Conservation (phyloP, 805 yeast species). For the Candida ulmi region DNA sequence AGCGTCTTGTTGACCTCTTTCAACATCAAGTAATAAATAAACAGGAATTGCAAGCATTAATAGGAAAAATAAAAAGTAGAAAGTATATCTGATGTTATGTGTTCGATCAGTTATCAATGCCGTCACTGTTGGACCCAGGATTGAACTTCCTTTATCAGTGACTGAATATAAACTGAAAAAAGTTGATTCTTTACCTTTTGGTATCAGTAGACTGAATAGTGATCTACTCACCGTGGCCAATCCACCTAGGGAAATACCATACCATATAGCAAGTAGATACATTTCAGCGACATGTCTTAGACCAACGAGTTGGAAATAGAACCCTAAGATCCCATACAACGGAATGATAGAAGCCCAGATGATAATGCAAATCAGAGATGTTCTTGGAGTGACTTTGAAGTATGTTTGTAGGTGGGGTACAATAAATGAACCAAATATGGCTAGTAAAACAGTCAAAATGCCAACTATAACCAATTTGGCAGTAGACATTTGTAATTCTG, state of each 20-base stretch:
- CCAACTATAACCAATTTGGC: slow-evolving; percentile 61
- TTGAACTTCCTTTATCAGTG: slow-evolving; percentile 76
- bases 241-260: slow-evolving; percentile 73
- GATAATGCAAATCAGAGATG: slow-evolving; percentile 45
- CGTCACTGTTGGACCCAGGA: slow-evolving; percentile 68
- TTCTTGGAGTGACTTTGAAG: slow-evolving; percentile 39
- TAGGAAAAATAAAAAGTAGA: slow-evolving; percentile 53
- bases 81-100: slow-evolving; percentile 69
- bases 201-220: slow-evolving; percentile 61
- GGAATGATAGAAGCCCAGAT: slow-evolving; percentile 65
- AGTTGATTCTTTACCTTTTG: slow-evolving; percentile 68
- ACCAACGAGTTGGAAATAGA: slow-evolving; percentile 49
- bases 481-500: slow-evolving; percentile 65
- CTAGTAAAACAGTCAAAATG: slow-evolving; percentile 58
- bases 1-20: slow-evolving; percentile 57
- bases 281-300: slow-evolving; percentile 60
- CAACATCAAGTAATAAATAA: slow-evolving; percentile 48
- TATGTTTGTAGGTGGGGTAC: slow-evolving; percentile 41
- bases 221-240: slow-evolving; percentile 65
- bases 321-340: slow-evolving; percentile 64
- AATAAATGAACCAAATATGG: slow-evolving; percentile 58
- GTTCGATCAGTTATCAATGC: slow-evolving; percentile 68
- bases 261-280: slow-evolving; percentile 66
- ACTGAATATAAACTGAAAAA: slow-evolving; percentile 72
- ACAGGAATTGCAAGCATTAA: slow-evolving; percentile 53